Evolutionary conservation across 345 rosid species (phyloP), one percentile per base, ranked within the genome.

Genomic region (Microcos paniculata): DNA sequence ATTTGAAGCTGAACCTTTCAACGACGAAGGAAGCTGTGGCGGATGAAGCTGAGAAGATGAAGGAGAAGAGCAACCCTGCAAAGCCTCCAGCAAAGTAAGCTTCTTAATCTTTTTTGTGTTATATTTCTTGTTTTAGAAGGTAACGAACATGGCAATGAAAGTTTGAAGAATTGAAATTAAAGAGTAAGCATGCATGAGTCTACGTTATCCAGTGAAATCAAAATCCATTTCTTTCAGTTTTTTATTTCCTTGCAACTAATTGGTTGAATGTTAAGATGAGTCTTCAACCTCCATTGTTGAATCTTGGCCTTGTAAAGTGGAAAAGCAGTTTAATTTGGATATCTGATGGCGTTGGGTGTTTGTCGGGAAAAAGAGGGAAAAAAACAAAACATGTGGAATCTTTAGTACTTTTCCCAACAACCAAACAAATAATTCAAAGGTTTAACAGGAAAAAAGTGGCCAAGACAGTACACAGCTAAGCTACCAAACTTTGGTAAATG

Each of bases 61-160:
- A 55, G 77, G 87, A 87, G 76, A 88, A 80, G 80, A 82, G 80
- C 51, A 67, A 86, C 71, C 73, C 73, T 11, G 66, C 87, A 4
- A 91, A 89, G 77, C 93, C 90, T 16, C 91, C 87, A 2, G 80
- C 96, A 70, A 89, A 91, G 96, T 91, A 84, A 79, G 89, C 67
- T 59, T 18, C 18, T 38, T 72, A 42, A 19, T 13, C 31, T 8
- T 35, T 55, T 0, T 2, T 49, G 28, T 49, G n/a, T n/a, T n/a
- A n/a, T n/a, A n/a, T 30, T 28, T 51, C 43, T 18, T 75, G 30
- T 4, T 46, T 72, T 6, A 52, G n/a, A n/a, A n/a, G n/a, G n/a
- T n/a, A n/a, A n/a, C n/a, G n/a, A n/a, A n/a, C n/a, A n/a, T n/a
- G n/a, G n/a, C n/a, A n/a, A n/a, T n/a, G n/a, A n/a, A n/a, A n/a